phyloP scores from a whole-genome alignment of 768 basidiomycete species.

The Trametes maxima region DNA sequence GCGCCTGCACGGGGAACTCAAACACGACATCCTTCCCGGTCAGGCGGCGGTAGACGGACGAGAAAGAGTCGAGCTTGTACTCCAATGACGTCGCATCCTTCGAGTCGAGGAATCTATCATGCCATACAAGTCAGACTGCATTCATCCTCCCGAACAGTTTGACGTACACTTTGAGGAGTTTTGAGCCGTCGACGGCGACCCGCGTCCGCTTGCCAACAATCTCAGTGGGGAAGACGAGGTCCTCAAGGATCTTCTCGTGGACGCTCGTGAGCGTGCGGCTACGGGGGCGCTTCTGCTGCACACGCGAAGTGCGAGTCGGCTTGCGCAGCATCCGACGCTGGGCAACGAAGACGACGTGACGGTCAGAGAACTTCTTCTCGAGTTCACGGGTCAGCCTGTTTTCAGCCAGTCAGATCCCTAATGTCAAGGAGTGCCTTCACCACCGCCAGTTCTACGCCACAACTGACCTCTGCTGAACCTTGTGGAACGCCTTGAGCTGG shows the following conservation, averaged over 20 bases:
- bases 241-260: constrained; percentile 98
- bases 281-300: constrained; percentile 95
- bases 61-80: constrained; percentile 99
- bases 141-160: constrained; percentile 1
- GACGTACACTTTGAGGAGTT: constrained; percentile 96
- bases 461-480: constrained; percentile 89
- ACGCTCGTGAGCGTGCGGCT: constrained; percentile 96
- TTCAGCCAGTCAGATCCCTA: constrained; percentile 4
- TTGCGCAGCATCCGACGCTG: constrained; percentile 99
- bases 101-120: constrained; percentile 86
- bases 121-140: constrained; percentile 12
- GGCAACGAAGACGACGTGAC: constrained; percentile 98
- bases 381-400: constrained; percentile 93
- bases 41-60: constrained; percentile 92
- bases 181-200: constrained; percentile 89
- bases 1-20: constrained; percentile 81
- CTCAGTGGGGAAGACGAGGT: constrained; percentile 98
- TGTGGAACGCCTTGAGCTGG: constrained; percentile 97
- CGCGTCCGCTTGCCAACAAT: constrained; percentile 99
- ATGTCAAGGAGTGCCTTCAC: not conserved
- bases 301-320: constrained; percentile 90
- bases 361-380: constrained; percentile 99
- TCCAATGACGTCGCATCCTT: constrained; percentile 98
- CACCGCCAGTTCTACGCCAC: not conserved
- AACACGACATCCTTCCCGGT: constrained; percentile 97